phyloP scores from a whole-genome alignment of 139 green algal genomes.

The Chlamydomonas sp. region DNA sequence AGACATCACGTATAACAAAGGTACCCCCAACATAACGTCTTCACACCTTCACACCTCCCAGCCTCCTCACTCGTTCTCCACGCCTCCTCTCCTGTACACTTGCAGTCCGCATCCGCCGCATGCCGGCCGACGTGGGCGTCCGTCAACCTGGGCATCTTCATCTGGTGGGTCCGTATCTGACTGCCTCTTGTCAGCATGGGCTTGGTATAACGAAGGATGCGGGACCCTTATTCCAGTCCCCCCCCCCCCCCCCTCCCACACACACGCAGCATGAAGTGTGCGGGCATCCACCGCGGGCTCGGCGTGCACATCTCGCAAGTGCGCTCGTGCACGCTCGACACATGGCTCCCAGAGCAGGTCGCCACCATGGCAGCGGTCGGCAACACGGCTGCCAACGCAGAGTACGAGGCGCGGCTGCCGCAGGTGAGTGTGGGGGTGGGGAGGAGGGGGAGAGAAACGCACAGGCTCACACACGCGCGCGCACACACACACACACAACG shows the following conservation, averaged over 20 bases:
- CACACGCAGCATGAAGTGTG: conserved; percentile 83
- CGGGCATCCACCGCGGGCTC: conserved; percentile 72
- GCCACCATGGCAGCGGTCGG: conserved; percentile 31
- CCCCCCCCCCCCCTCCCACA: too few relatives aligned
- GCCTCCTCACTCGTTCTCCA: too few relatives aligned
- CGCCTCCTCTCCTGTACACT: too few relatives aligned
- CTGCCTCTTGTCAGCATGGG: too few relatives aligned
- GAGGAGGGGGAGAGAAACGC: not conserved
- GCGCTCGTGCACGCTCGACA: conserved; percentile 57
- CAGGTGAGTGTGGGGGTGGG: too few relatives aligned
- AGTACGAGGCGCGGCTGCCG: conserved; percentile 40
- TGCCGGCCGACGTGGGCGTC: conserved; percentile 65
- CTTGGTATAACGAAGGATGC: too few relatives aligned
- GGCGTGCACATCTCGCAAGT: conserved; percentile 69
- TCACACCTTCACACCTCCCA: too few relatives aligned
- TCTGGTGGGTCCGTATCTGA: too few relatives aligned
- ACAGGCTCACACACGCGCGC: conserved; percentile 8
- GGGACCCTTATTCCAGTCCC: too few relatives aligned
- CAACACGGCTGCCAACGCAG: conserved; percentile 40
- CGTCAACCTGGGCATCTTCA: conserved; percentile 78
- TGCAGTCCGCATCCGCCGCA: not conserved
- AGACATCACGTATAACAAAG: too few relatives aligned
- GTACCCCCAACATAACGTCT: too few relatives aligned
- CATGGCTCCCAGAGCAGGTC: conserved; percentile 57
- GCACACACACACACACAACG: too few relatives aligned